Evolutionary conservation across 768 basidiomycete genomes (phyloP).

Genomic region (Candolleomyces aberdarensis): DNA sequence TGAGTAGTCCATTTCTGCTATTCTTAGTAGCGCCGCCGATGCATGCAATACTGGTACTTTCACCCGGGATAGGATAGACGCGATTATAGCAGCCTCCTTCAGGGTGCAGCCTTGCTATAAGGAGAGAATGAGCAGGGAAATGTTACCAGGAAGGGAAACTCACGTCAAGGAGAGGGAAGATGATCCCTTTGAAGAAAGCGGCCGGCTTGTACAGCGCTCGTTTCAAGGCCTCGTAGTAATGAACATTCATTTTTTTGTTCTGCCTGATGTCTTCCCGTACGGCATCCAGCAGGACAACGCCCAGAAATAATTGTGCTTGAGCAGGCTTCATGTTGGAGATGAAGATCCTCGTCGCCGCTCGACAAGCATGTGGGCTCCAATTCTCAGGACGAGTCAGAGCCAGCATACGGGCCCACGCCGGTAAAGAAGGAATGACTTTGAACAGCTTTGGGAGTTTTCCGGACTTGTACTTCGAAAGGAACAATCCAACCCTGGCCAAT

Average conservation of each 20-base stretch:
- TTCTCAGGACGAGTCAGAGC: constrained; percentile 88
- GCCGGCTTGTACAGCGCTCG: constrained; percentile 93
- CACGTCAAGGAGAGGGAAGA: constrained; percentile 94
- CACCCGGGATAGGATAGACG: constrained; percentile 85
- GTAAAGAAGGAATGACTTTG: constrained; percentile 95
- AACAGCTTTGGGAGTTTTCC: constrained; percentile 95
- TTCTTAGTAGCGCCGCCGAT: constrained; percentile 88
- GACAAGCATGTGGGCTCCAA: constrained; percentile 95
- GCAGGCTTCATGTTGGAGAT: constrained; percentile 96
- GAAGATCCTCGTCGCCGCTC: constrained; percentile 92
- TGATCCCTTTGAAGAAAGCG: constrained; percentile 96
- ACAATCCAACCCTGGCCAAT: constrained; percentile 67
- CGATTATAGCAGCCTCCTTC: constrained; percentile 92
- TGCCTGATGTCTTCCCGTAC: constrained; percentile 84
- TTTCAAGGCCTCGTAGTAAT: constrained; percentile 92
- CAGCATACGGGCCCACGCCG: constrained; percentile 93
- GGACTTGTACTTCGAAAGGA: constrained; percentile 87
- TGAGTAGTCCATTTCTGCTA: constrained; percentile 95
- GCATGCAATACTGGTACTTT: constrained; percentile 97
- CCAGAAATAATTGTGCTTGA: constrained; percentile 89
- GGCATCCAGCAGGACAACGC: constrained; percentile 87
- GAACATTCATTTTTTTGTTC: constrained; percentile 87
- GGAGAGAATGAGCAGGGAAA: background rate
- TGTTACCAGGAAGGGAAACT: constrained; percentile 19
- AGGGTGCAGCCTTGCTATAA: constrained; percentile 72